A percentile compares a stretch with the other conserved stretches of the same genome.
These are phyloP conservation scores for Spizellomyces punctatus DNA, from an alignment of 192 early-diverging fungal genomes.

Conservation along the genomic window DNA sequence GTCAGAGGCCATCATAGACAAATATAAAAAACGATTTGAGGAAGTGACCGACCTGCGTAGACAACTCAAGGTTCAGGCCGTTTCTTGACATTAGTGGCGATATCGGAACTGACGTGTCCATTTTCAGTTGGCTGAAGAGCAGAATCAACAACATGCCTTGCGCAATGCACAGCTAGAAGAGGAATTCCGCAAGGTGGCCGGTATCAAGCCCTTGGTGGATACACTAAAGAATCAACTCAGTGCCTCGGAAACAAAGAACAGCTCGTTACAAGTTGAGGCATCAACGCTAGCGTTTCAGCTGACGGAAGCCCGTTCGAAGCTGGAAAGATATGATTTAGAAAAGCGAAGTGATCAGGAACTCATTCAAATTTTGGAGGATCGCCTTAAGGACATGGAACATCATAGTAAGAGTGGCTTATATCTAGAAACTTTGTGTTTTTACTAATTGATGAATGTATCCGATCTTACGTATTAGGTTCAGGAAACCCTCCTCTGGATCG, in stretches of 20 bases:
- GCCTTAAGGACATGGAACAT: slow-evolving; percentile 80
- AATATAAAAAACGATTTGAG: slow-evolving; percentile 94
- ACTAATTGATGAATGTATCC: no score
- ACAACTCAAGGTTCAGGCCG: slow-evolving; percentile 62
- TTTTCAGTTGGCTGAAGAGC: slow-evolving; percentile 56
- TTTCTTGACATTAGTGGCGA: not conserved
- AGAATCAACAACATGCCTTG: slow-evolving; percentile 69
- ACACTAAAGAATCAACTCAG: slow-evolving; percentile 83
- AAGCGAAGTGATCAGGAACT: slow-evolving; percentile 70
- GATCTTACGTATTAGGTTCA: no score
- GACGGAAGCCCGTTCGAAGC: slow-evolving; percentile 58
- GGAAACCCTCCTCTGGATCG: no score
- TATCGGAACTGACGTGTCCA: not conserved
- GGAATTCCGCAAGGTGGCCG: slow-evolving; percentile 79
- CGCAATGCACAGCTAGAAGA: slow-evolving; percentile 82
- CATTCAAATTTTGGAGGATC: slow-evolving; percentile 78
- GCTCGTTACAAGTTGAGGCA: slow-evolving; percentile 67
- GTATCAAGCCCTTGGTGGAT: slow-evolving; percentile 82
- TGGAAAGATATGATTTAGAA: slow-evolving; percentile 67
- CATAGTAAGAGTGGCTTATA: slow-evolving; percentile 35
- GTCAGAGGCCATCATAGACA: slow-evolving; percentile 92
- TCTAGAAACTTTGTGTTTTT: no score
- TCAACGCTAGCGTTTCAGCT: slow-evolving; percentile 73
- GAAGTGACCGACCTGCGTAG: slow-evolving; percentile 79
- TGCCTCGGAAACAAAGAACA: slow-evolving; percentile 73